phyloP scores from a whole-genome alignment of 352 stramenopile species.

The Phytopythium vexans region DNA sequence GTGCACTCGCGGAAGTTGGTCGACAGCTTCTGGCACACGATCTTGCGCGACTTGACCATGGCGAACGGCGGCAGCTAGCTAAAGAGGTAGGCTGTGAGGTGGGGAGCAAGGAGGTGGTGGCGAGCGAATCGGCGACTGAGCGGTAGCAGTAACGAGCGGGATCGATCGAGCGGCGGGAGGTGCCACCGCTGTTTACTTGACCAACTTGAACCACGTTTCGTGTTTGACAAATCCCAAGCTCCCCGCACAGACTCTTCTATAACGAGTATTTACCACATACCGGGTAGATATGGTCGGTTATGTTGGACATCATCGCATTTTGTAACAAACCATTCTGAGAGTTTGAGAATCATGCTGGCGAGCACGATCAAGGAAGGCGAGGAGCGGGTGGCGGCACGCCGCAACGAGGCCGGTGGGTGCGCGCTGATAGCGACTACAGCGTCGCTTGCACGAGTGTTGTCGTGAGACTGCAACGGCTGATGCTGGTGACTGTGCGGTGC shows the following conservation, averaged over 20 bases:
- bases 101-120: conserved; percentile 3
- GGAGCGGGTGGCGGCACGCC: conserved; percentile 1
- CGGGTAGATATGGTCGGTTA: no score
- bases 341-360: no score
- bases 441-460: no score
- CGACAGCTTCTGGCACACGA: conserved; percentile 76
- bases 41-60: conserved; percentile 67
- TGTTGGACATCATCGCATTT: no score
- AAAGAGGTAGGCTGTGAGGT: background rate
- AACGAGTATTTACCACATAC: no score
- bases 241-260: no score
- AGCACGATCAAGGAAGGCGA: conserved; percentile 5
- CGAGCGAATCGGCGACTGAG: conserved; percentile 6
- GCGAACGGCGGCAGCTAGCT: background rate
- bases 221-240: no score
- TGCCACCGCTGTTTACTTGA: conserved; percentile 14
- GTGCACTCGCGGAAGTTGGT: conserved; percentile 80
- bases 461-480: background rate
- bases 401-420: background rate
- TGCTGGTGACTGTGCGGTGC: background rate
- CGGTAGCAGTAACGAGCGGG: conserved; percentile 13
- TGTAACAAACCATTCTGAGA: no score
- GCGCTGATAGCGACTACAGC: no score
- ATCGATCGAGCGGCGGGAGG: background rate
- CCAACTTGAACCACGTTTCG: conserved; percentile 9